Evolutionary conservation across 1,139 yeast genomes (phyloP), one percentile per base, ranked within the genome.

Genomic region (Candida gigantensis): DNA sequence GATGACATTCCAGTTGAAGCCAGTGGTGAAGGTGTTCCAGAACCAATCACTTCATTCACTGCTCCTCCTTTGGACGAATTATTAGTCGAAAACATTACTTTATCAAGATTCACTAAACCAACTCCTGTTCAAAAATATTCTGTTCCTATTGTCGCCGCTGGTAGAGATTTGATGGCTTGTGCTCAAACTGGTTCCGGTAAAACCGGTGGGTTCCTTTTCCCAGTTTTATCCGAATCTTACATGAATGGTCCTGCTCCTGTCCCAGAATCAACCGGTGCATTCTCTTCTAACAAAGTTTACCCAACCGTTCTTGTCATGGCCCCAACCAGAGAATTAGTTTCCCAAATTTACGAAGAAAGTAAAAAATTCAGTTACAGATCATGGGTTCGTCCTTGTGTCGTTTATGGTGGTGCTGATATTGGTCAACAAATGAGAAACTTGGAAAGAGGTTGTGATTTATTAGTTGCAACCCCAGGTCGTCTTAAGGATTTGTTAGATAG

Each of bases 131-230:
- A 92, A 67, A 92, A 92, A 70, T 92, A 92, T 75, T 92, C 98
- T 34, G 88, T 92, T 51, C 98, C 99, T 49, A 92, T 94, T 55
- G 96, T 94, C 51, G 89, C 95, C 43, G 81, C 74, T 37, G 95
- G 96, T 55, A 84, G 98, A 73, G 99, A 92, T 69, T 81, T 92
- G 71, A 92, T 92, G 98, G 98, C 98, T 31, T 92, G 98, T 82
- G 98, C 98, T 47, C 98, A 92, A 75, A 92, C 98, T 54, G 97
- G 94, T 86, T 90, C 97, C 41, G 99, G 99, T 79, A 92, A 92
- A 75, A 92, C 99, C 61, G 97, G 98, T 77, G 99, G 98, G 50
- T 92, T 92, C 78, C 76, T 92, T 60, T 92, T 92, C 86, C 99
- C 99, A 50, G 96, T 94, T 42, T 77, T 92, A 53, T 85, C 96